Evolutionary conservation across 306 rosid genomes (phyloP), one percentile per base, ranked within the genome.

Genomic region (Fagus sylvatica): DNA sequence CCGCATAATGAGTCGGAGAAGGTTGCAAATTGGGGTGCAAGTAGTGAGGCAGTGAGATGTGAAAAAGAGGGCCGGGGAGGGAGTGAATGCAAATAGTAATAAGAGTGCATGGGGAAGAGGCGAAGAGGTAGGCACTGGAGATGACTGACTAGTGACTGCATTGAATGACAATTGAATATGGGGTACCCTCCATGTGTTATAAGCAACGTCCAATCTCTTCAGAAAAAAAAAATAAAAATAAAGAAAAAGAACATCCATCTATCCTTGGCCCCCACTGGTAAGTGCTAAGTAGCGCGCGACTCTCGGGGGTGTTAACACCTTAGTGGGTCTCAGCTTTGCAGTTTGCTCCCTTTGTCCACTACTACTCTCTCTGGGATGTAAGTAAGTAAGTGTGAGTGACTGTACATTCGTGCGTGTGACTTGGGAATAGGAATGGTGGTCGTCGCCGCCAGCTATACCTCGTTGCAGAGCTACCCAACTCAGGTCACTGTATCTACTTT

Each of bases 161-260:
- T 36, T 4, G 86, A 75, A 74, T 72, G 79, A 74, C 79, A 74
- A 8, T 36, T 74, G 80, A 62, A 77, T 43, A 33, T 59, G 81
- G 79, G 41, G 49, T 57, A 46, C 59, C 69, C 70, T 37, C 41
- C 76, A 48, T 9, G 71, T 4, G 43, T 39, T n/a, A 66, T 37
- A 69, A 78, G 91, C 79, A 72, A 85, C 78, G 93, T 87, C 91
- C 80, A 83, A 80, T 87, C 93, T 59, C 33, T 73, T 64, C 80
- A 36, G 76, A 34, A 22, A 32, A 40, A 75, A 1, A 19, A 28
- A 42, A 22, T 0, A 22, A 22, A 22, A 22, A 39, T 17, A 1
- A 71, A 57, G 6, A 28, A 11, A n/a, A 49, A 32, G 22, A 19
- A 22, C 19, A 19, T 13, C 2, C 6, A 22, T 2, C 53, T 11